Conservation (phyloP, 768 basidiomycete genomes). For the Candolleomyces aberdarensis region DNA sequence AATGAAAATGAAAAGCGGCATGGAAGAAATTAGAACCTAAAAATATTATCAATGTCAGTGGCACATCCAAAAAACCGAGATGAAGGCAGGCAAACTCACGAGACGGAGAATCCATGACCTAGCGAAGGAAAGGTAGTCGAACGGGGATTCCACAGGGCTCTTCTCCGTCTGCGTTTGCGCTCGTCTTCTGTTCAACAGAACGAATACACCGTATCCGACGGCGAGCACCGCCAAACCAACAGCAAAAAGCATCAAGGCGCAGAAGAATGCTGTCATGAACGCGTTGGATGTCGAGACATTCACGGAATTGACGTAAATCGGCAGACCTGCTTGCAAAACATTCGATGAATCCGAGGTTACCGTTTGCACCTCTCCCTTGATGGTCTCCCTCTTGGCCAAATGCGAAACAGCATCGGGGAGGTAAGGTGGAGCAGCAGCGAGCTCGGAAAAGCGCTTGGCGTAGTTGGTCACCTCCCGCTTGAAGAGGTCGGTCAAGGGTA, state of each 20-base stretch:
- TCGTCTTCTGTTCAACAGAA: slow-evolving; percentile 21
- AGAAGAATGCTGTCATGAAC: slow-evolving; percentile 86
- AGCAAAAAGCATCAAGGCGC: slow-evolving; percentile 63
- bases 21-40: slow-evolving; percentile 61
- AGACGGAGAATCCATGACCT: slow-evolving; percentile 63
- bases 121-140: slow-evolving; percentile 44
- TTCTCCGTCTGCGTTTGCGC: slow-evolving; percentile 6
- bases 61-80: not conserved
- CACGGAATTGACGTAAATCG: slow-evolving; percentile 75
- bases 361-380: slow-evolving; percentile 51
- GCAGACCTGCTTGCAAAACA: slow-evolving; percentile 75
- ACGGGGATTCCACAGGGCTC: slow-evolving; percentile 1
- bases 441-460: not conserved
- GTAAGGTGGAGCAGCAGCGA: not conserved
- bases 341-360: slow-evolving; percentile 63
- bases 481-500: not conserved
- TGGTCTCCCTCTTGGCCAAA: slow-evolving; percentile 14
- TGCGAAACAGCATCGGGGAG: not conserved
- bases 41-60: slow-evolving; percentile 3
- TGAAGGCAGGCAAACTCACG: slow-evolving; percentile 39
- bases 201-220: slow-evolving; percentile 46
- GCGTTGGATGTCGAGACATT: slow-evolving; percentile 84
- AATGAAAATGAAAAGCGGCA: slow-evolving; percentile 73
- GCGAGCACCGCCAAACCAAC: slow-evolving; percentile 51
- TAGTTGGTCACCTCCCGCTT: not conserved